Evolutionary conservation across 148 eudicot species (phyloP).

Genomic region (Euryodendron excelsum): DNA sequence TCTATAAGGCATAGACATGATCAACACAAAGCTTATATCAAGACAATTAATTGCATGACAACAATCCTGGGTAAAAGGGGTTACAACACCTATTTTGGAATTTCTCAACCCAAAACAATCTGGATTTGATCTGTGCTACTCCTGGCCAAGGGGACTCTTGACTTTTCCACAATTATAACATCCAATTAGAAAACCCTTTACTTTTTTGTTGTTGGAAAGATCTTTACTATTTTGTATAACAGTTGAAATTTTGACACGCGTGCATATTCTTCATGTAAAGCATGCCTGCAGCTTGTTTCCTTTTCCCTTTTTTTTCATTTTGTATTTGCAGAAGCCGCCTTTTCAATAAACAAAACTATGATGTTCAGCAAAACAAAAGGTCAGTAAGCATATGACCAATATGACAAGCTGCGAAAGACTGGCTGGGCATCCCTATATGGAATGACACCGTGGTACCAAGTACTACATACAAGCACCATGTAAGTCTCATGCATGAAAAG

Average conservation of each 20-base stretch:
- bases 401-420: neutral
- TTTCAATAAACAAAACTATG: neutral
- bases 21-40: neutral
- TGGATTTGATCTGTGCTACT: neutral
- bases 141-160: neutral
- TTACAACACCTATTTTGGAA: neutral
- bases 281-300: neutral
- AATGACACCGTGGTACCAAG: neutral
- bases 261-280: neutral
- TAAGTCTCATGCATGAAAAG: neutral
- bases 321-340: neutral
- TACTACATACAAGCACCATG: neutral
- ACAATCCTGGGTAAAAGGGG: neutral
- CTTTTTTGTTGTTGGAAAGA: neutral
- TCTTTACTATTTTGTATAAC: neutral
- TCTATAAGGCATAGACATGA: neutral
- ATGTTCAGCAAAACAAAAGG: neutral
- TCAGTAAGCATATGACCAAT: neutral
- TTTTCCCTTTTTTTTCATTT: neutral
- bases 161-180: neutral
- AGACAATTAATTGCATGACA: neutral
- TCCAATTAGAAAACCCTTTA: neutral
- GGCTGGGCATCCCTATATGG: neutral
- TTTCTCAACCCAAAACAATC: neutral
- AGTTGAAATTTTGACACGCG: neutral